Percentiles rank a stretch among this genome's conserved stretches.
Conservation (phyloP, 2,329 filamentous ascomycete genomes). For the Trichoderma sp. region DNA sequence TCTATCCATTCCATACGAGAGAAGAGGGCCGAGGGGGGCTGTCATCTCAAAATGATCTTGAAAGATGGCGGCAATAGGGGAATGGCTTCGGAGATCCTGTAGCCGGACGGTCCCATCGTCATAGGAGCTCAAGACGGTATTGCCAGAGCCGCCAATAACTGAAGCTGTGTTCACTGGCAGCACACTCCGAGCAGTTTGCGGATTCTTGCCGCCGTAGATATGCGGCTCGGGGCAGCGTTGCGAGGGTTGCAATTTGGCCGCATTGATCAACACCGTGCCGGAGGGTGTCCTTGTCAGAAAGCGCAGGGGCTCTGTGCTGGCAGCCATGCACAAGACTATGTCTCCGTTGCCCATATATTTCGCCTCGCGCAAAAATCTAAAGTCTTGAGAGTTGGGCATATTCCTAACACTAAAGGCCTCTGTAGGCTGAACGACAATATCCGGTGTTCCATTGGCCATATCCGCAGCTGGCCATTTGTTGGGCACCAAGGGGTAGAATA, state of each 20-base stretch:
- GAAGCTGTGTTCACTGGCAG: background rate
- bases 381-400: background rate
- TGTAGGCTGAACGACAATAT: background rate
- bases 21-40: background rate
- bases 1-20: background rate
- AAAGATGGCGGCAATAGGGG: background rate
- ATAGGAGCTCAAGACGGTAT: background rate
- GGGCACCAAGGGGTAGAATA: background rate
- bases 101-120: background rate
- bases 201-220: background rate
- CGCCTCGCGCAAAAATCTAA: background rate
- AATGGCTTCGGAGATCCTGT: background rate
- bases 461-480: background rate
- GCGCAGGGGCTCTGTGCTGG: background rate
- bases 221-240: background rate
- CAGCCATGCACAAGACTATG: background rate
- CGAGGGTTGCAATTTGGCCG: background rate
- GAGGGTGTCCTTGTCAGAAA: background rate
- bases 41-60: conserved; percentile 1
- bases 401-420: background rate
- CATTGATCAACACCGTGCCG: background rate
- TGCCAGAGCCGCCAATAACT: background rate
- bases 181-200: background rate
- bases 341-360: background rate
- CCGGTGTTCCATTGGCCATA: background rate